phyloP scores from a whole-genome alignment of 768 basidiomycete genomes.

The Leccinellum albellum region DNA sequence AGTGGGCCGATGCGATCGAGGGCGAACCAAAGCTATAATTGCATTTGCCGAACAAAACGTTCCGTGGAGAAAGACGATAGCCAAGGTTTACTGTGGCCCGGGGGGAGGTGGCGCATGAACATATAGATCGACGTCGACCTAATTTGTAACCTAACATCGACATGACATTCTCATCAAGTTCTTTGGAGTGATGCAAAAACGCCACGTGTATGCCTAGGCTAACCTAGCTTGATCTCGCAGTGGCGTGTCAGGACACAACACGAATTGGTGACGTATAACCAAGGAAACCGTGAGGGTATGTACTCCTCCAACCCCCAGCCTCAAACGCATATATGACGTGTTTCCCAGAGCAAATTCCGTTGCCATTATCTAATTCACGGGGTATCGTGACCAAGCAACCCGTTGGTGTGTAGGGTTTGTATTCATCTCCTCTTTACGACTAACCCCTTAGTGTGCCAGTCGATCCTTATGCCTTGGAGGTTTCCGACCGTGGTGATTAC shows the following conservation, averaged over 20 bases:
- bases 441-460: slow-evolving; percentile 43
- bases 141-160: slow-evolving; percentile 51
- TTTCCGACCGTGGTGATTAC: slow-evolving; percentile 95
- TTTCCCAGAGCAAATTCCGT: slow-evolving; percentile 74
- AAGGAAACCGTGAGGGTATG: slow-evolving; percentile 89
- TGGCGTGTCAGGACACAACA: slow-evolving; percentile 41
- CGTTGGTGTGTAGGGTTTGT: slow-evolving; percentile 49
- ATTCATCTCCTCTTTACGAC: slow-evolving; percentile 33
- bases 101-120: background rate
- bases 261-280: slow-evolving; percentile 43
- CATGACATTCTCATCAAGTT: slow-evolving; percentile 83
- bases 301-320: background rate
- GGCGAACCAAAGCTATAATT: too few species aligned
- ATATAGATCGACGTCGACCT: background rate
- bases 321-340: background rate
- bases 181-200: slow-evolving; percentile 71
- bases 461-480: slow-evolving; percentile 84
- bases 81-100: too few species aligned
- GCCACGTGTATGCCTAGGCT: slow-evolving; percentile 36
- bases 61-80: too few species aligned
- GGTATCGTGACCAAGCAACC: slow-evolving; percentile 94
- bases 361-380: slow-evolving; percentile 60
- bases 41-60: too few species aligned
- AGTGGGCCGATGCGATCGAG: too few species aligned
- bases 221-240: slow-evolving; percentile 33